Conservation (phyloP, 2,329 filamentous ascomycete genomes). For the Phialocephala sp. region DNA sequence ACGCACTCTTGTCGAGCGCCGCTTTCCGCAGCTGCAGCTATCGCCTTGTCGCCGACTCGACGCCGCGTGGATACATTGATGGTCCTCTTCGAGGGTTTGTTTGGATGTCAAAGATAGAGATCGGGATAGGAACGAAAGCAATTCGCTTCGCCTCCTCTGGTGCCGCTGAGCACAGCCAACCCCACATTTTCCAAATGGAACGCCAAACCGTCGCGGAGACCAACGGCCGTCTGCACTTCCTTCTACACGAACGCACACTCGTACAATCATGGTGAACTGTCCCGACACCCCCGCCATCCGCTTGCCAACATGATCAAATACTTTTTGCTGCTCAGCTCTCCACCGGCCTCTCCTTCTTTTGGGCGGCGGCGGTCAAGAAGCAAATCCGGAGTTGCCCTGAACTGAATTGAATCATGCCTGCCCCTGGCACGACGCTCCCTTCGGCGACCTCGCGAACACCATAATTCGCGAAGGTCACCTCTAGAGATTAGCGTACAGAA, state of each 20-base stretch:
- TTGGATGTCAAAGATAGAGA: not conserved
- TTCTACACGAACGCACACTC: too few species aligned
- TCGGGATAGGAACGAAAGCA: not conserved
- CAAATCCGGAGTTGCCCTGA: not conserved
- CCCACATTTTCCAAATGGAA: not conserved
- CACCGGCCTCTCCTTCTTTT: not conserved
- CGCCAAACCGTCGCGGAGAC: not conserved
- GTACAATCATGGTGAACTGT: too few species aligned
- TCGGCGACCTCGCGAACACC: conserved; percentile 18
- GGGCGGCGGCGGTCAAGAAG: not conserved
- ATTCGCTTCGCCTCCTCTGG: not conserved
- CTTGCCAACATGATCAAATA: not conserved
- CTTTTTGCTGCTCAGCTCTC: not conserved
- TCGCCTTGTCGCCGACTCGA: not conserved
- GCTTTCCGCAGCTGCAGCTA: not conserved
- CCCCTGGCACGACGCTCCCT: not conserved
- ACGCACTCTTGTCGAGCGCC: not conserved
- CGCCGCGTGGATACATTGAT: not conserved
- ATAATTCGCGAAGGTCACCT: not conserved
- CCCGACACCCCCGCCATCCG: too few species aligned
- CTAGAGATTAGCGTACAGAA: too few species aligned
- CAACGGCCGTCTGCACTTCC: not conserved
- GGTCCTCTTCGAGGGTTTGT: not conserved
- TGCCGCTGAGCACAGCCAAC: not conserved
- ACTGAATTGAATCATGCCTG: not conserved